These are phyloP conservation scores for Gossypium davidsonii DNA, from an alignment of 441 rosid species.

Conservation along the genomic window DNA sequence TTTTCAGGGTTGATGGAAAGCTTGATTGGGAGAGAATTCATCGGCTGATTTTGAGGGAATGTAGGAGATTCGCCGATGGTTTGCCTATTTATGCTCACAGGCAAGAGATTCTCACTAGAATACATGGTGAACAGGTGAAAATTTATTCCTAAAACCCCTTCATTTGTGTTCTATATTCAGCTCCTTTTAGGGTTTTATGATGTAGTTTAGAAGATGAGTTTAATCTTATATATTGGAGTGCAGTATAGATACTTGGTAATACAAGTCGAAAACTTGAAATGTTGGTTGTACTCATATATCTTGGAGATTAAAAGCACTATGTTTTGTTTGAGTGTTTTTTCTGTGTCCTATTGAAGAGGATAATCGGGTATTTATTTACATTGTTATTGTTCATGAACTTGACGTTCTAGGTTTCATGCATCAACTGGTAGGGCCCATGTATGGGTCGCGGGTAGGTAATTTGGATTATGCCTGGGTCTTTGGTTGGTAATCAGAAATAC, in stretches of 20 bases:
- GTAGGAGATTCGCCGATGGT: constrained; percentile 60
- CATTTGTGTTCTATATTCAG: background rate
- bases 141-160: background rate
- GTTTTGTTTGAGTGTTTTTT: too few species aligned
- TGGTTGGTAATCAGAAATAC: too few species aligned
- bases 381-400: too few species aligned
- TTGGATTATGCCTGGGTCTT: too few species aligned
- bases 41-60: constrained; percentile 47
- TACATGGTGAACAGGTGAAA: constrained; percentile 46
- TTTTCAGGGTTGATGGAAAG: constrained; percentile 31
- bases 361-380: too few species aligned
- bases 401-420: too few species aligned
- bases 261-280: background rate
- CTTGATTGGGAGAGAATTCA: constrained; percentile 48
- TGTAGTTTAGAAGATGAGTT: background rate
- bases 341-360: too few species aligned
- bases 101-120: constrained; percentile 35
- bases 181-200: background rate
- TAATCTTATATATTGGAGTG: background rate
- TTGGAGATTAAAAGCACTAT: background rate
- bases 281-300: background rate
- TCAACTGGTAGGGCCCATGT: too few species aligned
- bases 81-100: constrained; percentile 58
- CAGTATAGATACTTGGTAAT: background rate
- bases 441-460: too few species aligned